phyloP scores from a whole-genome alignment of 345 rosid genomes.

The Rhizophora mangle region DNA sequence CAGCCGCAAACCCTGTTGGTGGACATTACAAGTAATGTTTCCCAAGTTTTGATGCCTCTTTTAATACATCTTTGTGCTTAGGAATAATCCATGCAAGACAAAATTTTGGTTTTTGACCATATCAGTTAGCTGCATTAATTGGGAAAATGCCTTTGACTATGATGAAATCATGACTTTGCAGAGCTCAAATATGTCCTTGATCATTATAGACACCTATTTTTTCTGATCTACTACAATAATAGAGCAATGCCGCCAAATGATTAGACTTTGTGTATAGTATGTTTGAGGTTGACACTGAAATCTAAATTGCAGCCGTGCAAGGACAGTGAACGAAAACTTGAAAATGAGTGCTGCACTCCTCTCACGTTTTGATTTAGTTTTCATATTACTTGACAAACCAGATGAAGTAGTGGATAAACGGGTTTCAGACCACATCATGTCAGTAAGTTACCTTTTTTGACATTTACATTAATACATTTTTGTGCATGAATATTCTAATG shows the following conservation, averaged over 20 bases:
- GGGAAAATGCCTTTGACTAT: neutral
- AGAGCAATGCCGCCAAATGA: neutral
- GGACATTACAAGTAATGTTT: slow-evolving; percentile 88
- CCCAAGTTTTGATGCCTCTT: slow-evolving; percentile 2
- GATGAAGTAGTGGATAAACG: slow-evolving; percentile 89
- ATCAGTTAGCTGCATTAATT: neutral
- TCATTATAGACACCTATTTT: neutral
- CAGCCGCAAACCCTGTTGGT: slow-evolving; percentile 98
- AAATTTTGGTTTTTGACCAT: neutral
- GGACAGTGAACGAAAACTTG: slow-evolving; percentile 95
- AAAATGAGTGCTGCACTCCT: slow-evolving; percentile 96
- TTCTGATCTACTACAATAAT: neutral
- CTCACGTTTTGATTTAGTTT: slow-evolving; percentile 93
- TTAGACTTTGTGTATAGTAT: neutral
- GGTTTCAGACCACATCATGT: slow-evolving; percentile 93
- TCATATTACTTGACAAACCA: slow-evolving; percentile 94
- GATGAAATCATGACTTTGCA: neutral
- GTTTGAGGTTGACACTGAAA: slow-evolving; percentile 18
- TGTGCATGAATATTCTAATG: neutral
- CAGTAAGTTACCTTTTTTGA: slow-evolving; percentile 56
- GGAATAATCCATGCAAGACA: neutral
- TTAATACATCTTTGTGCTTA: neutral
- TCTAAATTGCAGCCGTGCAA: slow-evolving; percentile 85
- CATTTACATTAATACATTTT: slow-evolving; percentile 15
- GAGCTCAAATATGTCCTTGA: neutral